Conservation (phyloP, 139 green algal species). For the Volvox africanus region DNA sequence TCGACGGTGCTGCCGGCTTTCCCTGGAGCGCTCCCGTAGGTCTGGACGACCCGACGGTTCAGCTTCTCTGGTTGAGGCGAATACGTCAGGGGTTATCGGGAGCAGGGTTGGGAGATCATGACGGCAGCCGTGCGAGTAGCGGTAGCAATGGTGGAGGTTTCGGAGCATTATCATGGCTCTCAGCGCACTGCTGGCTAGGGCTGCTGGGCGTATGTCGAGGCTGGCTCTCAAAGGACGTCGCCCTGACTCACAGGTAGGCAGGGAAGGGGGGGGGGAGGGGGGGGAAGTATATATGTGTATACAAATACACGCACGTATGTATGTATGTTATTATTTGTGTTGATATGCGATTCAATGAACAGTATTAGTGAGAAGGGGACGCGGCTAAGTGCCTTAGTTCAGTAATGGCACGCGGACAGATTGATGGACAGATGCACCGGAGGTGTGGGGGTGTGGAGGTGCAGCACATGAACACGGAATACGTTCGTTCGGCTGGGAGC, state of each 20-base stretch:
- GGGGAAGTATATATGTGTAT: no score
- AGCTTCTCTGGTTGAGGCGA: conserved; percentile 23
- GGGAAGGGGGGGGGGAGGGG: no score
- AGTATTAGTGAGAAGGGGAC: no score
- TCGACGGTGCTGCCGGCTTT: neutral
- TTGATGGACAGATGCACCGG: no score
- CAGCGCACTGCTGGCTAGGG: conserved; percentile 40
- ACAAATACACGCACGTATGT: no score
- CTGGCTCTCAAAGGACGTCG: conserved; percentile 24
- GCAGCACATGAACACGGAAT: no score
- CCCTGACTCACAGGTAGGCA: conserved; percentile 17
- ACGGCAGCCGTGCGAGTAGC: neutral
- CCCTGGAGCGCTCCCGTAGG: neutral
- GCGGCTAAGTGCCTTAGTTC: no score
- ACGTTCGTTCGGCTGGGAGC: no score
- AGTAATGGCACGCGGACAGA: no score
- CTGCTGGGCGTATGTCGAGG: conserved; percentile 38
- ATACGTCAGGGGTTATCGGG: neutral
- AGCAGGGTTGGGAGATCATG: neutral
- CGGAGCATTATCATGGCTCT: neutral
- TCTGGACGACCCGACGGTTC: conserved; percentile 6
- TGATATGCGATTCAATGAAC: no score
- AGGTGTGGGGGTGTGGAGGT: no score
- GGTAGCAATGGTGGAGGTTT: neutral
- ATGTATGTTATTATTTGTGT: no score